Evolutionary conservation across 352 stramenopile genomes (phyloP), one percentile per base, ranked within the genome.

Genomic region (Phytophthora niederhauseri): DNA sequence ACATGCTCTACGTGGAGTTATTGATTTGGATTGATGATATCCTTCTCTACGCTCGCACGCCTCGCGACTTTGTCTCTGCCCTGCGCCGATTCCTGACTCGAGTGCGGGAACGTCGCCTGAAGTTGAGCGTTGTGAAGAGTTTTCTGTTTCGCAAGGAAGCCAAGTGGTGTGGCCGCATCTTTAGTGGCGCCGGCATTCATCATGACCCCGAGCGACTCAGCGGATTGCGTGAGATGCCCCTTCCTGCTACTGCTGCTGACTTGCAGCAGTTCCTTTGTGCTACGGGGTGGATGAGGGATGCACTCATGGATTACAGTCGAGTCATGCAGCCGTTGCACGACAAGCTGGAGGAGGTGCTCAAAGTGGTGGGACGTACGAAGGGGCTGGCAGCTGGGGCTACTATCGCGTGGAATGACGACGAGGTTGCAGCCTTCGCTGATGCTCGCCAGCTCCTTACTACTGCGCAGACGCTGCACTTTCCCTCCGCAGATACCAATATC

Each of bases 251-350:
- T 17, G 60, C 30, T 80, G 22, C 22, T 26, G 22, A 26, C 22
- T 26, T 26, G 2, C 59, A 80, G 45, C 50, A 77, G 19, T 75
- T 77, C 19, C 22, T 80, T 2, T 80, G 59, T 17, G 59, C 68
- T 24, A 26, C 52, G 5, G 68, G 68, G 7, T 72, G 68, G 56
- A 48, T 80, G 22, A 36, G 57, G 0, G 63, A 76, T 4, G 61
- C 50, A 12, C 15, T 80, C 3, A 57, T 74, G 17, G 70, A 72
- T 22, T 80, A 68, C 15, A 70, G 61, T 15, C 48, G 50, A 3
- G 14, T 17, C 14, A 43, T 43, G 36, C 36, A 43, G 36, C 36
- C 36, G 9, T 43, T 43, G 36, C 36, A 17, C 14, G 36, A 43
- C 36, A 43, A 43, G 36, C 14, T 43, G 36, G 36, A 43, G 36